These are phyloP conservation scores for Venturia pyrina DNA, from an alignment of 2,329 filamentous ascomycete genomes.

Conservation along the genomic window DNA sequence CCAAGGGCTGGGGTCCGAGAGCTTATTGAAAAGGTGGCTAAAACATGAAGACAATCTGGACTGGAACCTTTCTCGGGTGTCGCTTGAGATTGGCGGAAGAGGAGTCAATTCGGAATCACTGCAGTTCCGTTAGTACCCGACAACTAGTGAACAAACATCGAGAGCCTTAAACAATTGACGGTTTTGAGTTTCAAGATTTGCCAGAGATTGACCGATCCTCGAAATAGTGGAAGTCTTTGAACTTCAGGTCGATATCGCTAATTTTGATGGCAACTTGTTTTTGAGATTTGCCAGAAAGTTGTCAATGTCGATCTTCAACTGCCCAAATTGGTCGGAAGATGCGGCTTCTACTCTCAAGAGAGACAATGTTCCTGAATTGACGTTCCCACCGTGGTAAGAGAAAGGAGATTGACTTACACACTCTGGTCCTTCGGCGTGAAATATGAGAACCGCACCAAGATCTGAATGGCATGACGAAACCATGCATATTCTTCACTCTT, in stretches of 20 bases:
- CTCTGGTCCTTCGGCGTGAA: conserved; percentile 28
- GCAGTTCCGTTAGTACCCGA: background rate
- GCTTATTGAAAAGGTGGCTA: conserved; percentile 34
- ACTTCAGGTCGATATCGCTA: background rate
- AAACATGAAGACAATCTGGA: conserved; percentile 46
- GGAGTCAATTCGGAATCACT: conserved; percentile 16
- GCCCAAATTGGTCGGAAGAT: background rate
- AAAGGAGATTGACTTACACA: background rate
- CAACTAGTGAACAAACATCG: background rate
- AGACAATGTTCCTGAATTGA: background rate
- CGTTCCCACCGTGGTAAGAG: too few relatives aligned
- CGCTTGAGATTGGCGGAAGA: conserved; percentile 35
- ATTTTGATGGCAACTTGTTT: background rate
- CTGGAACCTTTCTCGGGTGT: conserved; percentile 42
- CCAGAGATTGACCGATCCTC: background rate
- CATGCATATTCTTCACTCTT: conserved; percentile 29
- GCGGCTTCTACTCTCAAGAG: background rate
- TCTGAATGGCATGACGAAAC: conserved; percentile 34
- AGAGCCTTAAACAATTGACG: background rate
- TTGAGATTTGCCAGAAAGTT: background rate
- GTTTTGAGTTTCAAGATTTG: background rate
- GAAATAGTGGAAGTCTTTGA: background rate
- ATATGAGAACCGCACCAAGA: conserved; percentile 41
- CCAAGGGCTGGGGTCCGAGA: conserved; percentile 10
- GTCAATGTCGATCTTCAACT: background rate